phyloP scores from a whole-genome alignment of 371 early-diverging fungal species.

The Circinella umbellata region DNA sequence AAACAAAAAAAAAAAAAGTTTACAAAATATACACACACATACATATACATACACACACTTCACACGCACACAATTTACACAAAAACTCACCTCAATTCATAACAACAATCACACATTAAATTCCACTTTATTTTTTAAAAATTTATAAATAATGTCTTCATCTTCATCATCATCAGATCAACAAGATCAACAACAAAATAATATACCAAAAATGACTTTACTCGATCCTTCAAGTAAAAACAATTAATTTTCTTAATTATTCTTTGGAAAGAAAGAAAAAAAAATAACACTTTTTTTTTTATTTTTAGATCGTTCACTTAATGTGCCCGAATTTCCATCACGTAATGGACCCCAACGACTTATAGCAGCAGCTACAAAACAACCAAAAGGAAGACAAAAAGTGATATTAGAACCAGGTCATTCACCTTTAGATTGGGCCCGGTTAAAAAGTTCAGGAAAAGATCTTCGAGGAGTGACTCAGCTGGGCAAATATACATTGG shows the following conservation, averaged over 20 bases:
- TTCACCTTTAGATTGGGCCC: slow-evolving; percentile 95
- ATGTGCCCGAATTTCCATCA: slow-evolving; percentile 54
- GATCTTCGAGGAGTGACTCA: slow-evolving; percentile 73
- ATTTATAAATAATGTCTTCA: not conserved
- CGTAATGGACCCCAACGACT: slow-evolving; percentile 57
- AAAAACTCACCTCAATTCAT: not conserved
- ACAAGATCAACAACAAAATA: not conserved
- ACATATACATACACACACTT: not conserved
- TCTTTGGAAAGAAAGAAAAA: not conserved
- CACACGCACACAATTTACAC: not conserved
- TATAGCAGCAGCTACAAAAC: slow-evolving; percentile 50
- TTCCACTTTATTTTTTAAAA: not conserved
- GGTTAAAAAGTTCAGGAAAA: slow-evolving; percentile 73
- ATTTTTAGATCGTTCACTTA: slow-evolving; percentile 31
- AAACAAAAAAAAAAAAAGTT: not conserved
- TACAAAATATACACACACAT: not conserved
- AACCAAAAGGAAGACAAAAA: slow-evolving; percentile 71
- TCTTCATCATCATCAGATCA: not conserved
- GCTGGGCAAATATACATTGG: slow-evolving; percentile 68
- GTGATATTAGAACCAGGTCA: slow-evolving; percentile 87
- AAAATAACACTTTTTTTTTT: not conserved
- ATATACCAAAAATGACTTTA: slow-evolving; percentile 20
- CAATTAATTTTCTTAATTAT: not conserved
- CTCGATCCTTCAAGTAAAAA: slow-evolving; percentile 22
- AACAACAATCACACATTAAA: not conserved